A percentile compares a stretch with the other conserved stretches of the same genome.
These are phyloP conservation scores for Botryobasidium botryosum DNA, from an alignment of 768 basidiomycete genomes.

Conservation along the genomic window DNA sequence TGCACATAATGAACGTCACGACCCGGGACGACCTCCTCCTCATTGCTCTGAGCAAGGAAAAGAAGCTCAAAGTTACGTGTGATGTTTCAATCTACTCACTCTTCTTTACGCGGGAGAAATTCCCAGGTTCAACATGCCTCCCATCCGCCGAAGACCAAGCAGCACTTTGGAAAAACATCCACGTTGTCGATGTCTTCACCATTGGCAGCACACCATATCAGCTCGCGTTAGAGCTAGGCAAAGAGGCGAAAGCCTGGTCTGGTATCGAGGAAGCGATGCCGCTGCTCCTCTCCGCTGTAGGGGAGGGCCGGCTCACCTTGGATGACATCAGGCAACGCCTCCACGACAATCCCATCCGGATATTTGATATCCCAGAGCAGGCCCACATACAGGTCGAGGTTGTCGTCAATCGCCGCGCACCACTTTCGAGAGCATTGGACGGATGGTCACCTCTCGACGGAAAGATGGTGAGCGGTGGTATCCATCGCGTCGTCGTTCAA, in stretches of 20 bases:
- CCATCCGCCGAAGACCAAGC: constrained; percentile 64
- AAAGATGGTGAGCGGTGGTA: constrained; percentile 43
- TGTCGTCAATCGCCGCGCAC: constrained; percentile 62
- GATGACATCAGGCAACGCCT: constrained; percentile 69
- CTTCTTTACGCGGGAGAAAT: constrained; percentile 70
- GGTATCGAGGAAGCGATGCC: constrained; percentile 82
- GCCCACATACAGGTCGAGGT: constrained; percentile 81
- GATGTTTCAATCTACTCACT: constrained; percentile 86
- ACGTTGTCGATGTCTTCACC: constrained; percentile 78
- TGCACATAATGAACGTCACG: constrained; percentile 84
- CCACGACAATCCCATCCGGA: constrained; percentile 81
- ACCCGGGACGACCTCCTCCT: constrained; percentile 73
- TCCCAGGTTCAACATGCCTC: constrained; percentile 42
- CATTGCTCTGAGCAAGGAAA: constrained; percentile 88
- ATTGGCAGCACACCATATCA: constrained; percentile 72
- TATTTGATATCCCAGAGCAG: constrained; percentile 84
- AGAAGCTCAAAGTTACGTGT: constrained; percentile 86
- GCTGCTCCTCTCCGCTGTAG: constrained; percentile 72
- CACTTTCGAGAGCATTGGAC: constrained; percentile 31
- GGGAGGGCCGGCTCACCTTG: constrained; percentile 59
- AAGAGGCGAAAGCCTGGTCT: constrained; percentile 46
- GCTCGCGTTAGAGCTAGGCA: constrained; percentile 43
- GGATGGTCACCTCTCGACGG: constrained; percentile 77
- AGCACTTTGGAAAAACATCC: constrained; percentile 71
- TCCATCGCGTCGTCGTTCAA: constrained; percentile 84